A percentile compares a stretch with the other conserved stretches of the same genome.
Evolutionary conservation across 2,329 filamentous ascomycete species (phyloP).

Genomic region (Talaromyces piceae): DNA sequence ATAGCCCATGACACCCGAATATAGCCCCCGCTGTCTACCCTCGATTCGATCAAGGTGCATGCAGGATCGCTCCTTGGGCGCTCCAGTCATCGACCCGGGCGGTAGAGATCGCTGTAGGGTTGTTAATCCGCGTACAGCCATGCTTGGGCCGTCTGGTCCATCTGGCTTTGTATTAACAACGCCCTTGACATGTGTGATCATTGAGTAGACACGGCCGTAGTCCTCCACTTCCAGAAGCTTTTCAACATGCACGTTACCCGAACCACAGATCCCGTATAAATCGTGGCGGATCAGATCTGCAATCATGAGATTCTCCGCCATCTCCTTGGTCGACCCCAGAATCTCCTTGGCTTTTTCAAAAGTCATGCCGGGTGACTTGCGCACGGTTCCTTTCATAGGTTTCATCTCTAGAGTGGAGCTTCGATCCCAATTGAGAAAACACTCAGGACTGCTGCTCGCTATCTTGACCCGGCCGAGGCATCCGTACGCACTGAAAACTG

Average conservation of each 20-base stretch:
- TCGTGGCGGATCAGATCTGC: slow-evolving; percentile 95
- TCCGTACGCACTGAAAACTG: slow-evolving; percentile 78
- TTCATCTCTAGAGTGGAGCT: slow-evolving; percentile 54
- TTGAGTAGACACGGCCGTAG: slow-evolving; percentile 83
- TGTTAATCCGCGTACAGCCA: slow-evolving; percentile 53
- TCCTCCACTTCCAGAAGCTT: slow-evolving; percentile 83
- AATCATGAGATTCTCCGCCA: slow-evolving; percentile 96
- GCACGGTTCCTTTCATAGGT: slow-evolving; percentile 96
- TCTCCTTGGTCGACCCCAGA: slow-evolving; percentile 76
- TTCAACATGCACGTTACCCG: slow-evolving; percentile 64
- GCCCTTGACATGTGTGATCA: slow-evolving; percentile 81
- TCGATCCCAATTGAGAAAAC: slow-evolving; percentile 67
- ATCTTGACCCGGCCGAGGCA: slow-evolving; percentile 63
- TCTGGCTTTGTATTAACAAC: slow-evolving; percentile 25
- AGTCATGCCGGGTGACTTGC: slow-evolving; percentile 62
- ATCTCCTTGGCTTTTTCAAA: slow-evolving; percentile 64
- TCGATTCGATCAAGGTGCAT: slow-evolving; percentile 71
- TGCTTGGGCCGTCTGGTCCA: slow-evolving; percentile 24
- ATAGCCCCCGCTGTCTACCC: slow-evolving; percentile 58
- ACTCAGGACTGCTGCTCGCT: slow-evolving; percentile 78
- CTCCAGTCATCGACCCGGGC: slow-evolving; percentile 93
- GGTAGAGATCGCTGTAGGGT: slow-evolving; percentile 72
- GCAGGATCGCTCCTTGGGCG: slow-evolving; percentile 87
- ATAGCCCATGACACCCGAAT: slow-evolving; percentile 85
- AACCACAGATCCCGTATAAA: slow-evolving; percentile 73